phyloP scores from a whole-genome alignment of 805 yeast species.

The Lachancea cidri region DNA sequence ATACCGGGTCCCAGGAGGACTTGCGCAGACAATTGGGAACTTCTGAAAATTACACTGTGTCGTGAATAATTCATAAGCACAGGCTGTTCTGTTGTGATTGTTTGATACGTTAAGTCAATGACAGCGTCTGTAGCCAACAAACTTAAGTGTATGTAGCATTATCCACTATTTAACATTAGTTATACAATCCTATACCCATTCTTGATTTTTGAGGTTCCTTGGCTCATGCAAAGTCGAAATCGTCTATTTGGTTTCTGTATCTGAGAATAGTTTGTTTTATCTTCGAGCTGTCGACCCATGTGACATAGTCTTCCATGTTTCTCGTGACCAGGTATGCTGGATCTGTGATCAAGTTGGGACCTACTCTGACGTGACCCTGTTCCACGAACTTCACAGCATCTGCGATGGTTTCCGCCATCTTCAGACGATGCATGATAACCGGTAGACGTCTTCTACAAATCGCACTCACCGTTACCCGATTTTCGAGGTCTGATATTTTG shows the following conservation, averaged over 20 bases:
- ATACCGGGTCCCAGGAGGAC: constrained; percentile 36
- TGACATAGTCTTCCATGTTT: constrained; percentile 90
- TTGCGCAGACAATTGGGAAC: constrained; percentile 37
- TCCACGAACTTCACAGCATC: constrained; percentile 92
- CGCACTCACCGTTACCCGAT: constrained; percentile 87
- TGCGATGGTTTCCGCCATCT: constrained; percentile 83
- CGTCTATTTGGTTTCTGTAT: constrained; percentile 72
- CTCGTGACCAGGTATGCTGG: constrained; percentile 93
- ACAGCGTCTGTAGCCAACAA: too few relatives aligned
- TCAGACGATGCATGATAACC: constrained; percentile 88
- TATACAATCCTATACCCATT: background rate
- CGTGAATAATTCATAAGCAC: too few relatives aligned
- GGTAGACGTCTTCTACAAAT: constrained; percentile 88
- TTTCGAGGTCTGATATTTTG: constrained; percentile 87
- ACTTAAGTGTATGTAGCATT: background rate
- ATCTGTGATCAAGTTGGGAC: constrained; percentile 92
- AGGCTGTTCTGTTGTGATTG: too few relatives aligned
- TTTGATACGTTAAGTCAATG: too few relatives aligned
- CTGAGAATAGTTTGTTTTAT: constrained; percentile 83
- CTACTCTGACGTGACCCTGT: constrained; percentile 97
- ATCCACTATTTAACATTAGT: background rate
- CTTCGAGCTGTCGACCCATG: constrained; percentile 97
- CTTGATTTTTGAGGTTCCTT: background rate
- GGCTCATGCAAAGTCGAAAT: constrained; percentile 43
- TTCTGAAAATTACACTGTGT: constrained; percentile 33